Conservation (phyloP, 2,329 filamentous ascomycete species). For the Colletotrichum incanum region DNA sequence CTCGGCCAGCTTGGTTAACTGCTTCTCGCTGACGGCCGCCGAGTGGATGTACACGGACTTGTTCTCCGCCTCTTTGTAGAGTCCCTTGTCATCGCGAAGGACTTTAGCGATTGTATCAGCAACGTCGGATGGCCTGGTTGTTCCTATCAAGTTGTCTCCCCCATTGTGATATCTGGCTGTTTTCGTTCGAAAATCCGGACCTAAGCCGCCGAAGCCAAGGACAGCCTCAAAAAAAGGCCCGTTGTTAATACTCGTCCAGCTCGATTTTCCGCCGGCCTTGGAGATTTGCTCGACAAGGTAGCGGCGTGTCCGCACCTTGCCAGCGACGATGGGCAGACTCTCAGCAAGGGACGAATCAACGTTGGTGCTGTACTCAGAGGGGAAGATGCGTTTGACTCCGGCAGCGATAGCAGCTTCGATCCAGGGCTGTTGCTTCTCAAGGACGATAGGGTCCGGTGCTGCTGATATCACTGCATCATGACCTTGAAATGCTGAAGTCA, state of each 20-base stretch:
- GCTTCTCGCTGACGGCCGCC: conserved; percentile 65
- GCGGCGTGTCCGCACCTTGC: conserved; percentile 44
- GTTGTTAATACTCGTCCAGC: conserved; percentile 58
- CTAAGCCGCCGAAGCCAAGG: conserved; percentile 35
- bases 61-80: conserved; percentile 65
- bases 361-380: conserved; percentile 63
- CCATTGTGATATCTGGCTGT: conserved; percentile 63
- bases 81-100: conserved; percentile 52
- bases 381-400: conserved; percentile 69
- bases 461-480: conserved; percentile 71
- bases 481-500: conserved; percentile 67
- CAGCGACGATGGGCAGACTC: conserved; percentile 43
- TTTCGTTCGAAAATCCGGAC: conserved; percentile 34
- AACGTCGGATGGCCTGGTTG: conserved; percentile 62
- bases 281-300: conserved; percentile 29
- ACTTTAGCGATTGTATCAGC: conserved; percentile 64
- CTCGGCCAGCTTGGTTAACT: conserved; percentile 58
- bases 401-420: conserved; percentile 68
- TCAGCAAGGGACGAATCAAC: conserved; percentile 45
- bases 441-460: conserved; percentile 54
- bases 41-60: conserved; percentile 67
- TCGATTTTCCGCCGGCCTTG: conserved; percentile 38
- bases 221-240: conserved; percentile 57
- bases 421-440: conserved; percentile 63
- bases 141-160: conserved; percentile 61